These are phyloP conservation scores for Phialocephala subalpina DNA, from an alignment of 2,329 filamentous ascomycete species.

Conservation along the genomic window DNA sequence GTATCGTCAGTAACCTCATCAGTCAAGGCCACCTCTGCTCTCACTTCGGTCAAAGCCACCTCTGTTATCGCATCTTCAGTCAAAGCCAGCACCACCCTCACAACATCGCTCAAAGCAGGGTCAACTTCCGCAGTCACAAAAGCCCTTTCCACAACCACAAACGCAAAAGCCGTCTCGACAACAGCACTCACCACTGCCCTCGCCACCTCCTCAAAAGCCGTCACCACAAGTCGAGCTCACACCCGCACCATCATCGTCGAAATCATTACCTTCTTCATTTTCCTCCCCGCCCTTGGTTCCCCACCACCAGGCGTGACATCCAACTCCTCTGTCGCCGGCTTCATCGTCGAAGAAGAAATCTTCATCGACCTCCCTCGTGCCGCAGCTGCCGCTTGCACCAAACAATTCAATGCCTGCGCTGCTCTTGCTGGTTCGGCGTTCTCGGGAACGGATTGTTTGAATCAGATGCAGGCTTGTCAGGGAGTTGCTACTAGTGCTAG, in stretches of 20 bases:
- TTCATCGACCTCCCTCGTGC: conserved; percentile 16
- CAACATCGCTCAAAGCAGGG: background rate
- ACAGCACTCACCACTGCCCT: background rate
- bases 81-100: background rate
- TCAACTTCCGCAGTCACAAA: background rate
- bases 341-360: conserved; percentile 15
- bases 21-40: conserved; percentile 1
- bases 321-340: background rate
- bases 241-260: conserved; percentile 14
- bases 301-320: conserved; percentile 9
- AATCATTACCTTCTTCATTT: conserved; percentile 19
- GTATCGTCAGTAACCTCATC: background rate
- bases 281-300: conserved; percentile 12
- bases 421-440: conserved; percentile 14
- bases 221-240: background rate
- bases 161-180: background rate
- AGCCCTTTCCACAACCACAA: background rate
- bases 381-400: conserved; percentile 10
- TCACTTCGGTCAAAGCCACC: background rate
- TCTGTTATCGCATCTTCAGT: background rate
- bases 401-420: conserved; percentile 18
- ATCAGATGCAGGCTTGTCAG: conserved; percentile 4
- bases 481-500: background rate
- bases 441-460: conserved; percentile 13
- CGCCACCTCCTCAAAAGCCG: background rate